Evolutionary conservation across 768 basidiomycete species (phyloP), one percentile per base, ranked within the genome.

Genomic region (Pleurotus cornucopiae): DNA sequence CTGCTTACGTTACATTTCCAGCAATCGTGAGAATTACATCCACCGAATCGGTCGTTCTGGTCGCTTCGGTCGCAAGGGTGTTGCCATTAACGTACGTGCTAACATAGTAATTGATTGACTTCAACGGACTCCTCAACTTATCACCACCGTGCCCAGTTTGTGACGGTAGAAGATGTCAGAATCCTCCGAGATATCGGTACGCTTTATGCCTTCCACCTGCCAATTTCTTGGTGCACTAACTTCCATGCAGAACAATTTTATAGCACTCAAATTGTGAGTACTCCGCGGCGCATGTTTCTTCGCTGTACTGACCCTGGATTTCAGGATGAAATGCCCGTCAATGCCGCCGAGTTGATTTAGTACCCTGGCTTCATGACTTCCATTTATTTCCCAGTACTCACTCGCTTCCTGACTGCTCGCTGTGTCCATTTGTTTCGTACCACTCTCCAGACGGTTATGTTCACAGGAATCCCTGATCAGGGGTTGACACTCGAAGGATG

Each of bases 31-130:
- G 83, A 98, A 99, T 73, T 99, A 99, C 77, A 98, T 99, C 63
- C 97, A 99, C 78, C 91, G 97, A 67, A 98, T 98, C 69, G 97
- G 97, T 72, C 94, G 97, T 60, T 97, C 95, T 57, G 97, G 97
- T 68, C 94, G 97, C 57, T 98, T 98, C 76, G 97, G 97, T 63
- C 82, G 97, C 64, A 99, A 99, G 76, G 97, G 96, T 80, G 97
- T 98, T 58, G 97, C 97, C 44, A 98, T 99, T 76, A 99, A 98
- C 74, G 95, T 97, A 66, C 43, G 88, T 74, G 30, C 30, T 34
- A 34, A 34, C 30, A 30, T 9, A 34, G 30, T 34, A 23, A 34
- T 30, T 20, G 45, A 20, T 23, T 53, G 56, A 23, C 49, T 39
- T 54, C 16, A 20, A 25, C 57, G 51, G 34, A 18, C 38, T 61